These are phyloP conservation scores for Backusella westeae DNA, from an alignment of 192 early-diverging fungal species.

Conservation along the genomic window DNA sequence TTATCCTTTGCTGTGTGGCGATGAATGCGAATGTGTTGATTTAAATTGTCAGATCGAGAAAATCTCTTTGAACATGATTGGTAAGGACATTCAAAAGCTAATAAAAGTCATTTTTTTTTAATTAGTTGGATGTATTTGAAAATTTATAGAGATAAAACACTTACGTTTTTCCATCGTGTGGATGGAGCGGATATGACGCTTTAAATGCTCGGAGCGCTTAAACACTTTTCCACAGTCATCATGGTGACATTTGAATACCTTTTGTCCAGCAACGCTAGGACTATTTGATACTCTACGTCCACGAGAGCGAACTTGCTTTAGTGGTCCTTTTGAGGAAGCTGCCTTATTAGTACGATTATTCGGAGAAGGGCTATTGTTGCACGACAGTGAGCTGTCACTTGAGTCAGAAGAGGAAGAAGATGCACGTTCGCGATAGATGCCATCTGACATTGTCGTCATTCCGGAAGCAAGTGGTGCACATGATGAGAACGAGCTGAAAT, in stretches of 20 bases:
- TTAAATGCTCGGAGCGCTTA: slow-evolving; percentile 59
- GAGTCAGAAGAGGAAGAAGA: slow-evolving; percentile 8
- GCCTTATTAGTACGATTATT: slow-evolving; percentile 1
- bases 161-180: slow-evolving; percentile 62
- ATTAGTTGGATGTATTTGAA: background rate
- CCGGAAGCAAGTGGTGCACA: background rate
- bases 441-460: background rate
- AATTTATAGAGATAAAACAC: slow-evolving; percentile 17
- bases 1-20: slow-evolving; percentile 51
- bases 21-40: slow-evolving; percentile 59
- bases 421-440: slow-evolving; percentile 1
- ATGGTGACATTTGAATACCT: slow-evolving; percentile 53
- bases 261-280: slow-evolving; percentile 41
- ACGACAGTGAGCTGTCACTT: slow-evolving; percentile 1
- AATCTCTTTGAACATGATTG: slow-evolving; percentile 56
- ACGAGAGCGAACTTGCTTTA: slow-evolving; percentile 37
- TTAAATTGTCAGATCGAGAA: slow-evolving; percentile 56
- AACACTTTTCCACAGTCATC: slow-evolving; percentile 56
- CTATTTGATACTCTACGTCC: slow-evolving; percentile 51
- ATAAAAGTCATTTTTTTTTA: background rate
- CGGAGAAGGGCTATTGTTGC: background rate
- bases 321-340: background rate
- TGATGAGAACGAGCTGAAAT: background rate
- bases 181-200: slow-evolving; percentile 58
- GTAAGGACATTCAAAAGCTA: slow-evolving; percentile 56